phyloP scores from a whole-genome alignment of 495 filamentous ascomycete genomes.

The Usnea hakonensis region DNA sequence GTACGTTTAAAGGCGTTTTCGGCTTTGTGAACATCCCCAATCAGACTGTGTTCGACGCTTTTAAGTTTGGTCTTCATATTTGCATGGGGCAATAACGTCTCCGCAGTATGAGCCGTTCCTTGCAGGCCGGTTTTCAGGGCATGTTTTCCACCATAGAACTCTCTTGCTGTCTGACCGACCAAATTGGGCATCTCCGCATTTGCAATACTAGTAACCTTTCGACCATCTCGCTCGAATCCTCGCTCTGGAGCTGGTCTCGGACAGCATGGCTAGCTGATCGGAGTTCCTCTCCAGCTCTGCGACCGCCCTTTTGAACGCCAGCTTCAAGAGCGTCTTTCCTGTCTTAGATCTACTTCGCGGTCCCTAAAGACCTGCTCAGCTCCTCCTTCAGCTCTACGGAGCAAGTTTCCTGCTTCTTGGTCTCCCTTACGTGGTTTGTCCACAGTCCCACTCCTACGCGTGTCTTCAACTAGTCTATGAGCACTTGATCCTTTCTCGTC shows the following conservation, averaged over 20 bases:
- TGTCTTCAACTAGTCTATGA: background rate
- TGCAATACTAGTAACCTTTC: background rate
- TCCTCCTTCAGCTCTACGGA: background rate
- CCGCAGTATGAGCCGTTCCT: background rate
- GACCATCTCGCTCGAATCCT: slow-evolving; percentile 2
- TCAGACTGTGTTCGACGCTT: slow-evolving; percentile 3
- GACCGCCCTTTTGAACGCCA: background rate
- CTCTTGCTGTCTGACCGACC: background rate
- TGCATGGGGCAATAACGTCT: background rate
- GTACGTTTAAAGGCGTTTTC: background rate
- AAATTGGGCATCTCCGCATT: background rate
- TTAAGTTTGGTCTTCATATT: background rate
- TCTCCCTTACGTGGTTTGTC: background rate
- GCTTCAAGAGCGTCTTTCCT: background rate
- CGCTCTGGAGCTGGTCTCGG: background rate
- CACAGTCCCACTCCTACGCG: background rate
- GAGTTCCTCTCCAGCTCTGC: background rate
- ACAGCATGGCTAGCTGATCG: background rate
- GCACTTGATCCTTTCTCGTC: background rate
- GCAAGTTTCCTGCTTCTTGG: background rate
- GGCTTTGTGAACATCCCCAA: background rate
- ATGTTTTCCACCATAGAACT: background rate
- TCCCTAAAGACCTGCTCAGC: background rate
- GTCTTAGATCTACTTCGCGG: background rate
- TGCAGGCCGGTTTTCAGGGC: background rate